Evolutionary conservation across 257 asterid species (phyloP), one percentile per base, ranked within the genome.

Genomic region (Penstemon davidsonii): DNA sequence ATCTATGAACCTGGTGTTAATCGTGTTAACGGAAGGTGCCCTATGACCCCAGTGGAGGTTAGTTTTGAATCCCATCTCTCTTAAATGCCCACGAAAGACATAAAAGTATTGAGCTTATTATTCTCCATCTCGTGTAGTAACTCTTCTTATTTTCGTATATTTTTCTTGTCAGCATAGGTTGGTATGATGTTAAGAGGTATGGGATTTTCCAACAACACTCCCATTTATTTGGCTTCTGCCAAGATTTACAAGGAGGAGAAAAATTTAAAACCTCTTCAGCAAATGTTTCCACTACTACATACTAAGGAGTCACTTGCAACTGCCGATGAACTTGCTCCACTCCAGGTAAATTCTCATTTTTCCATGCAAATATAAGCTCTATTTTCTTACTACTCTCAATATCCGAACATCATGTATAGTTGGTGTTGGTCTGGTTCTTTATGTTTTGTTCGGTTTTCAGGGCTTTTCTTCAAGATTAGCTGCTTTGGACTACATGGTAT

Each of bases 41-140:
- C 97, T 2, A 85, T 91, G 91, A 87, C 96, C 62, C 97, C 97
- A 57, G 82, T 91, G 69, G 97, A 91, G 97, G 97, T 91, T 80
- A 72, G 91, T 73, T 68, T 65, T 49, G 58, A 8, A 62, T 64
- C 33, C 33, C 33, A 25, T 25, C 33, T 25, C 33, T 40, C 41
- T 39, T 12, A 13, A 19, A 8, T 67, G 49, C 19, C 33, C 51
- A 57, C 33, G 59, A 49, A 39, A 60, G 49, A 60, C 18, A 58
- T 36, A 19, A 13, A 58, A 3, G 40, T 41, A 5, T 7, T 40
- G 7, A 15, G 64, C 36, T 60, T 60, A 3, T 60, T 41, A 3
- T 2, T 60, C 44, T 40, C 52, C 67, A 62, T 56, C 69, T 60
- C 69, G 56, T 73, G 68, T 58, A 73, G 71, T 78, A 73, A 82